phyloP scores from a whole-genome alignment of 306 rosid species.

The Arachis stenosperma region DNA sequence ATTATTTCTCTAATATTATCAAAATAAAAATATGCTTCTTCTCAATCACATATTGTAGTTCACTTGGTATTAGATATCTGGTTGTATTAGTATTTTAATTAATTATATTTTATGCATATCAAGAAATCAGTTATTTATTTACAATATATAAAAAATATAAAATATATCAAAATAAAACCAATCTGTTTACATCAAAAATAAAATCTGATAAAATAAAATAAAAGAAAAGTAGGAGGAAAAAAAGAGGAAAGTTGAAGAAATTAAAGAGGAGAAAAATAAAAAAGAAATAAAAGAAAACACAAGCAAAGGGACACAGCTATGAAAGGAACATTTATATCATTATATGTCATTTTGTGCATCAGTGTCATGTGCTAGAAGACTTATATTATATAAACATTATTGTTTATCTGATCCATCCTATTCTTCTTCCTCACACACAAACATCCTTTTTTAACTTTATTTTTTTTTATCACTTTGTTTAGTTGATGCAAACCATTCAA shows the following conservation, averaged over 20 bases:
- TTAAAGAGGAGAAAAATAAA: slow-evolving; percentile 12
- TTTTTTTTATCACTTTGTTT: slow-evolving; percentile 27
- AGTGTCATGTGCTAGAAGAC: slow-evolving; percentile 63
- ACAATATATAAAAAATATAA: too few species aligned
- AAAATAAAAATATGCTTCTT: too few species aligned
- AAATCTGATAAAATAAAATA: too few species aligned
- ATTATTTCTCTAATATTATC: too few species aligned
- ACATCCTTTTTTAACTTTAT: background rate
- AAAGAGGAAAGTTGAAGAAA: slow-evolving; percentile 9
- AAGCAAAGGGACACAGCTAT: slow-evolving; percentile 50
- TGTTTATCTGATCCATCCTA: slow-evolving; percentile 36
- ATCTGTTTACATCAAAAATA: too few species aligned
- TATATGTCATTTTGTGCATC: slow-evolving; percentile 58
- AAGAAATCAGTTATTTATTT: too few species aligned
- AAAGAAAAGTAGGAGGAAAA: slow-evolving; percentile 32
- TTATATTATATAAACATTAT: slow-evolving; percentile 28
- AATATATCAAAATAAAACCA: too few species aligned
- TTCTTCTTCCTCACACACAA: slow-evolving; percentile 12
- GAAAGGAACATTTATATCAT: slow-evolving; percentile 50
- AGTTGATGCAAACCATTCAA: slow-evolving; percentile 43
- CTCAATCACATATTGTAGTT: too few species aligned
- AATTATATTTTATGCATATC: too few species aligned
- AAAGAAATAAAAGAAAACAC: background rate
- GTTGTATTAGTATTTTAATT: too few species aligned
- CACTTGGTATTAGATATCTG: too few species aligned